These are phyloP conservation scores for Magnusiomyces tetraspermus DNA, from an alignment of 1,139 yeast genomes.

Conservation along the genomic window DNA sequence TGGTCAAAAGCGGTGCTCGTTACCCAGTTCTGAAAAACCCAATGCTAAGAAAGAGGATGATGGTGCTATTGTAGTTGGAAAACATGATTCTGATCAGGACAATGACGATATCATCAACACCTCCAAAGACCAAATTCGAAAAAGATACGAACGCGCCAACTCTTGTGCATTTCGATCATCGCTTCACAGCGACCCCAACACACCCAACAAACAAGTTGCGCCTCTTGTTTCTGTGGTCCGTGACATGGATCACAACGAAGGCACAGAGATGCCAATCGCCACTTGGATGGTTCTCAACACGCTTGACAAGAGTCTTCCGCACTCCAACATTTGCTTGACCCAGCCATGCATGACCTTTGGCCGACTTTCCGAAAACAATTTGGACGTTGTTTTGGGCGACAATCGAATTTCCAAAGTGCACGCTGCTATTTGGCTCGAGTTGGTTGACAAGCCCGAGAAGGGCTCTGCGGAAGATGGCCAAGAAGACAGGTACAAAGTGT, in stretches of 20 bases:
- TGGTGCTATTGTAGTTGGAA: too few relatives aligned
- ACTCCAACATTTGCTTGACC: conserved; percentile 42
- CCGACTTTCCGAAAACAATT: conserved; percentile 21
- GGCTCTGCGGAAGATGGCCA: conserved; percentile 24
- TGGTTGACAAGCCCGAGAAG: conserved; percentile 20
- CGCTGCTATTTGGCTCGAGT: conserved; percentile 53
- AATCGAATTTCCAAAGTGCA: conserved; percentile 74
- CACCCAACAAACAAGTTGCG: conserved; percentile 8
- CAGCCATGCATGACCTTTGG: conserved; percentile 27
- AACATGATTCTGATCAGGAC: conserved; percentile 10
- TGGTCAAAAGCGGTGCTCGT: neutral
- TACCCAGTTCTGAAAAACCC: conserved; percentile 1
- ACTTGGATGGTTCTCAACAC: conserved; percentile 45
- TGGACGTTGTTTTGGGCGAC: conserved; percentile 54
- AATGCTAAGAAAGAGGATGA: conserved; percentile 12
- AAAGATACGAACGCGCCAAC: conserved; percentile 5
- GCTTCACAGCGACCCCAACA: neutral
- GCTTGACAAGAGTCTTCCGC: conserved; percentile 34
- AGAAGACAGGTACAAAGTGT: conserved; percentile 64
- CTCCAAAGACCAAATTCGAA: conserved; percentile 2
- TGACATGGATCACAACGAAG: conserved; percentile 22
- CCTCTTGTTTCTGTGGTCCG: conserved; percentile 15
- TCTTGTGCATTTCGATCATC: conserved; percentile 8
- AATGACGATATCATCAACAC: conserved; percentile 10
- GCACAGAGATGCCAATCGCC: conserved; percentile 34